Evolutionary conservation across 2,329 filamentous ascomycete species (phyloP), one percentile per base, ranked within the genome.

Genomic region (Curvularia verruculosa): DNA sequence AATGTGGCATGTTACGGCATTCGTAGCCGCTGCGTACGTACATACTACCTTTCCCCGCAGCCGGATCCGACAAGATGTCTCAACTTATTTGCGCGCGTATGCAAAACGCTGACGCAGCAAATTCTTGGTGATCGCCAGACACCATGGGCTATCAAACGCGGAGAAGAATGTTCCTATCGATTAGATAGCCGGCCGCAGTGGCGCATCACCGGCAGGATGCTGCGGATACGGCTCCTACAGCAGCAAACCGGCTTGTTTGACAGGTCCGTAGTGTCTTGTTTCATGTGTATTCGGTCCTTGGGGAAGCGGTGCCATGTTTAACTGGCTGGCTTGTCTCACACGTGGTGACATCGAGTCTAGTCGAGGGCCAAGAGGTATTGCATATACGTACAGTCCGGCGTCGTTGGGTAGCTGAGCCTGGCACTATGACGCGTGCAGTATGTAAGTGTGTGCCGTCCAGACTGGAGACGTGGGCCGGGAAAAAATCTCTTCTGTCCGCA

Each of bases 141-240:
- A n/a, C 36, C 41, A 49, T 31, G 28, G 49, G 34, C 48, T 24
- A 36, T 48, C 49, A 58, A 58, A 54, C 51, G 57, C 58, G 61
- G 59, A 64, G 60, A 44, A 41, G 44, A 52, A 64, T 49, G 36
- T 34, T 59, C 56, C 49, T 67, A 63, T 66, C 64, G 63, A 66
- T 66, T 63, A 63, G 60, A 64, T 65, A 61, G 59, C 59, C 47
- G 46, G 49, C 57, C 54, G 63, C 48, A 48, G 60, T 59, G 59
- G 57, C 59, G 59, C 47, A 29, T 43, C 39, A 24, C 18, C 31
- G 21, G 8, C 21, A 37, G 23, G 45, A 18, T 37, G 23, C 45
- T n/a, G 45, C 31, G 28, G 44, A n/a, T n/a, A 31, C 31, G 45
- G 45, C 31, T 39, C n/a, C 15, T 21, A 15, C 34, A 26, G 34